These are phyloP conservation scores for Mucuna pruriens DNA, from an alignment of 306 rosid genomes.

Conservation along the genomic window DNA sequence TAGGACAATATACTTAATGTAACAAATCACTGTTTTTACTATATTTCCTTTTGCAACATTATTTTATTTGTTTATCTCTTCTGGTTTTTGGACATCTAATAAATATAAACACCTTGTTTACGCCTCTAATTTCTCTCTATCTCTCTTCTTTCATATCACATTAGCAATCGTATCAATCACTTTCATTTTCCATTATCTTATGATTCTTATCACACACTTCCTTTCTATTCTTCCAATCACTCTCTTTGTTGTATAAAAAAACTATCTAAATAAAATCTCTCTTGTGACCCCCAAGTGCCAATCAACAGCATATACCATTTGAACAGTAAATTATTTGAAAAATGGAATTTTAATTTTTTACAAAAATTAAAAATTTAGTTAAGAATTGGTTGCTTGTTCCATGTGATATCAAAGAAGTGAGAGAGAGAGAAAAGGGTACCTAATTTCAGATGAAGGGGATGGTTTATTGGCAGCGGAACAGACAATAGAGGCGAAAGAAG, in stretches of 20 bases:
- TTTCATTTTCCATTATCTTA: too few relatives aligned
- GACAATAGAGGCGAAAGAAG: conserved; percentile 44
- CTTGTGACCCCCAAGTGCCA: not conserved
- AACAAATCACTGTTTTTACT: not conserved
- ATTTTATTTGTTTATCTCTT: not conserved
- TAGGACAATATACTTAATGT: not conserved
- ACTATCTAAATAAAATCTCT: not conserved
- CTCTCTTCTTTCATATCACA: too few relatives aligned
- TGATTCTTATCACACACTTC: not conserved
- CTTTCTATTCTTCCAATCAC: not conserved
- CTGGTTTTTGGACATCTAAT: too few relatives aligned
- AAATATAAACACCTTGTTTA: too few relatives aligned
- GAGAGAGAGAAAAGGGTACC: conserved; percentile 50
- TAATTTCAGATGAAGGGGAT: conserved; percentile 64
- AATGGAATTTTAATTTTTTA: not conserved
- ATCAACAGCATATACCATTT: too few relatives aligned
- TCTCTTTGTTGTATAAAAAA: not conserved
- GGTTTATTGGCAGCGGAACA: conserved; percentile 82
- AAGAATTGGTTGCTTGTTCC: not conserved
- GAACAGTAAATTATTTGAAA: not conserved
- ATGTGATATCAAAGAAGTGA: not conserved
- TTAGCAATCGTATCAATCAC: too few relatives aligned
- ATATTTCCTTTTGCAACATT: not conserved
- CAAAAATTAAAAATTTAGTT: not conserved
- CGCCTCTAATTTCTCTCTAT: too few relatives aligned